These are phyloP conservation scores for Stachybotrys chlorohalonatus DNA, from an alignment of 2,329 filamentous ascomycete genomes.

Conservation along the genomic window DNA sequence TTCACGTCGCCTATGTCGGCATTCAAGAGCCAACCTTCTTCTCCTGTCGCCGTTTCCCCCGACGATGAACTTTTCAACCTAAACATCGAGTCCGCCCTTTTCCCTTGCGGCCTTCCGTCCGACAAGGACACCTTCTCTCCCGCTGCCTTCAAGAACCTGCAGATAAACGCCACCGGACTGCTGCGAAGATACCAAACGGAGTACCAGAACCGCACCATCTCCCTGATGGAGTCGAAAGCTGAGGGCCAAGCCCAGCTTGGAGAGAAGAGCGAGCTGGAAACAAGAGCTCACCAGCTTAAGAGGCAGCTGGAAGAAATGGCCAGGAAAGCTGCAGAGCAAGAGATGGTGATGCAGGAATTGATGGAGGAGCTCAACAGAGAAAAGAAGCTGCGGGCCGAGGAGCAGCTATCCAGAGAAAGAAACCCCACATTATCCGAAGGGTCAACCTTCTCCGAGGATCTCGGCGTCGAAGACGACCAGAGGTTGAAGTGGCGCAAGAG, in stretches of 20 bases:
- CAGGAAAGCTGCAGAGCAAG: conserved; percentile 41
- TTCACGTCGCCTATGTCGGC: conserved; percentile 36
- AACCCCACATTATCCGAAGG: conserved; percentile 22
- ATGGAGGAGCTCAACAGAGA: conserved; percentile 42
- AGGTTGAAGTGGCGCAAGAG: conserved; percentile 32
- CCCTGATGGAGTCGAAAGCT: conserved; percentile 40
- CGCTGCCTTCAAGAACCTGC: conserved; percentile 52
- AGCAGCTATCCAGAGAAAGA: conserved; percentile 20
- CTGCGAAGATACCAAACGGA: conserved; percentile 48
- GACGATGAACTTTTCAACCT: conserved; percentile 48
- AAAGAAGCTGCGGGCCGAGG: conserved; percentile 34
- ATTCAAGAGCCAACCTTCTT: conserved; percentile 19
- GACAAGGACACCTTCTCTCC: conserved; percentile 47
- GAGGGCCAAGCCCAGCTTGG: conserved; percentile 46
- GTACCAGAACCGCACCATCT: conserved; percentile 43
- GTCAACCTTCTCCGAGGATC: conserved; percentile 40
- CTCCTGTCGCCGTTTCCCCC: conserved; percentile 14
- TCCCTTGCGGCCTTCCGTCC: conserved; percentile 31
- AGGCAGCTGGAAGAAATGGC: conserved; percentile 53
- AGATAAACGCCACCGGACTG: conserved; percentile 45
- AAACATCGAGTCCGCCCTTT: conserved; percentile 46
- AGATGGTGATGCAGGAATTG: conserved; percentile 39
- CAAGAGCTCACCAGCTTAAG: conserved; percentile 43
- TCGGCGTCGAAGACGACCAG: conserved; percentile 44
- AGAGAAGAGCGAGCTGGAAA: conserved; percentile 46